Evolutionary conservation across 352 stramenopile species (phyloP).

Genomic region (Peronospora tabacina): DNA sequence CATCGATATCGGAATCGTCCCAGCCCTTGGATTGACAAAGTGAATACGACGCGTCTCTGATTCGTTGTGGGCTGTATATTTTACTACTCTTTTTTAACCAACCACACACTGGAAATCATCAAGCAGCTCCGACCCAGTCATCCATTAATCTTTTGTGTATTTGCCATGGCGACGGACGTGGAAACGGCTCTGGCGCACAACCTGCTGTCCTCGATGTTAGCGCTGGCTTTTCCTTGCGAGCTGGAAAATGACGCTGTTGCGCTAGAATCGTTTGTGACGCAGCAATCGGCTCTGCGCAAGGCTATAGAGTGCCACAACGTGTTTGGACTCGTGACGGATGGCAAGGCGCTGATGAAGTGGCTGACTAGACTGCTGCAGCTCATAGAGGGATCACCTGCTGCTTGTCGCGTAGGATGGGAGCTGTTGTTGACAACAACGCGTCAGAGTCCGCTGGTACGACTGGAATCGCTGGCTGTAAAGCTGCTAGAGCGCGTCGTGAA

Average conservation of each 20-base stretch:
- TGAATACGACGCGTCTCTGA: too few species aligned
- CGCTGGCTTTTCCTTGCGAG: slow-evolving; percentile 57
- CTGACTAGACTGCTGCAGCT: slow-evolving; percentile 52
- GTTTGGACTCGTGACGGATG: slow-evolving; percentile 60
- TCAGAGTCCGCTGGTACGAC: slow-evolving; percentile 48
- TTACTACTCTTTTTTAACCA: too few species aligned
- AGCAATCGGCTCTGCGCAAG: slow-evolving; percentile 40
- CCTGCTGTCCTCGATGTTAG: slow-evolving; percentile 68
- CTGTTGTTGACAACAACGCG: slow-evolving; percentile 49
- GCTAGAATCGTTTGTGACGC: slow-evolving; percentile 39
- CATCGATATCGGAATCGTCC: too few species aligned
- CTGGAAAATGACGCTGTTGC: slow-evolving; percentile 34
- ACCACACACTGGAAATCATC: slow-evolving; percentile 3
- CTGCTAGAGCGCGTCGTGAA: slow-evolving; percentile 62
- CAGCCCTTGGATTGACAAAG: too few species aligned
- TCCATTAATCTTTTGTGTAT: slow-evolving; percentile 2
- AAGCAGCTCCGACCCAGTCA: slow-evolving; percentile 16
- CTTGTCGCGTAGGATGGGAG: slow-evolving; percentile 49
- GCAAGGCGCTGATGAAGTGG: slow-evolving; percentile 74
- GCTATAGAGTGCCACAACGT: slow-evolving; percentile 62
- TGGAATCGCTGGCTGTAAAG: slow-evolving; percentile 48
- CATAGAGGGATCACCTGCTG: slow-evolving; percentile 25
- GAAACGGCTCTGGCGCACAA: slow-evolving; percentile 56
- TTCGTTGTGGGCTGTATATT: too few species aligned
- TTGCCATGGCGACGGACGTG: slow-evolving; percentile 11